Conservation (phyloP, 352 stramenopile genomes). For the Phytophthora nicotianae region DNA sequence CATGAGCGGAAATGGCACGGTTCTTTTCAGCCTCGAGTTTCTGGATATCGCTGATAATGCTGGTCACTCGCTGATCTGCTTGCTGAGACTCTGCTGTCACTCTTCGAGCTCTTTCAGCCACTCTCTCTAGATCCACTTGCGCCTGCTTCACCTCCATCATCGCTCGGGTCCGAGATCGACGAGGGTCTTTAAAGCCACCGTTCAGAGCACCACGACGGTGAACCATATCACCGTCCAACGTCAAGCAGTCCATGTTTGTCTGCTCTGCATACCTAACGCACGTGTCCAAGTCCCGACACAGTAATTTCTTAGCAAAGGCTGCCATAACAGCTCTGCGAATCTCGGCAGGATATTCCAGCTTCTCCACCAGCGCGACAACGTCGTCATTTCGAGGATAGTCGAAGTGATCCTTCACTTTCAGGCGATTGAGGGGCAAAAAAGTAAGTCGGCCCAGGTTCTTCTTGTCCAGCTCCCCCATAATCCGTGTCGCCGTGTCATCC, state of each 20-base stretch:
- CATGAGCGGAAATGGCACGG: constrained; percentile 69
- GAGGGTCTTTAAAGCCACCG: constrained; percentile 95
- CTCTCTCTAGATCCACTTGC: constrained; percentile 71
- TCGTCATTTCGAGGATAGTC: constrained; percentile 84
- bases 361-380: constrained; percentile 83
- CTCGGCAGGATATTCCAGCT: constrained; percentile 83
- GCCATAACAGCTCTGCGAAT: constrained; percentile 94
- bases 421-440: constrained; percentile 95
- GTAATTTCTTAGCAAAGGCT: constrained; percentile 97
- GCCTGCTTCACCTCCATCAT: constrained; percentile 88
- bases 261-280: constrained; percentile 78
- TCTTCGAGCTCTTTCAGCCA: constrained; percentile 80
- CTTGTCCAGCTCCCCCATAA: constrained; percentile 95
- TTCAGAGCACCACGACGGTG: constrained; percentile 96
- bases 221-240: constrained; percentile 98
- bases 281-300: constrained; percentile 95
- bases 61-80: constrained; percentile 88
- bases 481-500: constrained; percentile 93
- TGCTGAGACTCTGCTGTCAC: constrained; percentile 89
- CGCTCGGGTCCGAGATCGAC: constrained; percentile 70
- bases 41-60: constrained; percentile 84
- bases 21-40: constrained; percentile 84
- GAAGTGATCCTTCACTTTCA: constrained; percentile 87
- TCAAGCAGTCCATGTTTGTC: constrained; percentile 97
- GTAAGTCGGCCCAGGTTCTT: constrained; percentile 96